Percentiles rank a stretch among this genome's conserved stretches.
Evolutionary conservation across 805 yeast genomes (phyloP).

Genomic region (Monosporozyma solicola): DNA sequence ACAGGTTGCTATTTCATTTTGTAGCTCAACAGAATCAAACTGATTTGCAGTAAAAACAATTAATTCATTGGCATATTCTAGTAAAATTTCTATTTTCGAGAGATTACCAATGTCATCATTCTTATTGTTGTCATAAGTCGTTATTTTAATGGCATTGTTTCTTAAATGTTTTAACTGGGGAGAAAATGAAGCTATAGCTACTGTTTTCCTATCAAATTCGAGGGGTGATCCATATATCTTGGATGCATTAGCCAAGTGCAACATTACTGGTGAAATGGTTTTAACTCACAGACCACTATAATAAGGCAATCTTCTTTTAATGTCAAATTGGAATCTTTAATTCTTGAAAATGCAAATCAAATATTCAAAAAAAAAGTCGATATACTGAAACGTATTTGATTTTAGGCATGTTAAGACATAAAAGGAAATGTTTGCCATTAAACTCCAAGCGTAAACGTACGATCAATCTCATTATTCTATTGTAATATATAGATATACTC

Average conservation of each 20-base stretch:
- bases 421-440: too few relatives aligned
- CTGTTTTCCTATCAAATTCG: background rate
- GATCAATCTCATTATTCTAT: too few relatives aligned
- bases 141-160: background rate
- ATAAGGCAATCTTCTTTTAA: background rate
- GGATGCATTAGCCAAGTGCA: background rate
- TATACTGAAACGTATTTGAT: background rate
- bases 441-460: background rate
- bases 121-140: background rate
- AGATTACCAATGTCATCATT: background rate
- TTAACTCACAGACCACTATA: background rate
- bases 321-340: background rate
- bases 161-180: background rate
- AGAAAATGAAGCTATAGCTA: background rate
- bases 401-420: too few relatives aligned
- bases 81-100: conserved; percentile 6
- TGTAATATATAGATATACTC: too few relatives aligned
- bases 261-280: background rate
- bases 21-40: background rate
- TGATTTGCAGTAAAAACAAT: background rate
- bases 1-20: conserved; percentile 5
- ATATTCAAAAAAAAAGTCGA: background rate
- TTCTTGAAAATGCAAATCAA: background rate
- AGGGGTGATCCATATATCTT: background rate
- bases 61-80: conserved; percentile 7